A percentile compares a stretch with the other conserved stretches of the same genome.
Conservation (phyloP, 371 early-diverging fungal genomes). For the Capillidium heterosporum region DNA sequence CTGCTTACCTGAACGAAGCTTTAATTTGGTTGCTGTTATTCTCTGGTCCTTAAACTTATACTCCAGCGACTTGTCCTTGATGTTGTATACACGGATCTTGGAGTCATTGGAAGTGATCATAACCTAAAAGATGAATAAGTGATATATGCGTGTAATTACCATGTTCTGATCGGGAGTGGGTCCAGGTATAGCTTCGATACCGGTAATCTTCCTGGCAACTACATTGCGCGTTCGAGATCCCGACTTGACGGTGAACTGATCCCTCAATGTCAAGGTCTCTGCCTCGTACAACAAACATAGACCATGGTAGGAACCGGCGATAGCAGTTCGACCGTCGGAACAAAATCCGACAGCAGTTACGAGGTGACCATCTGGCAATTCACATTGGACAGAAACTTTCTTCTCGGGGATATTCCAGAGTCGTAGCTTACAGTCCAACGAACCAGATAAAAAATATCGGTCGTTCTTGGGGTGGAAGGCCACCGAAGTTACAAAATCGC, state of each 20-base stretch:
- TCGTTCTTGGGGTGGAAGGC: slow-evolving; percentile 76
- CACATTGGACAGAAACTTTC: slow-evolving; percentile 53
- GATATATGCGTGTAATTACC: too few species aligned
- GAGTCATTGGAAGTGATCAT: slow-evolving; percentile 71
- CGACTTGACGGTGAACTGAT: slow-evolving; percentile 49
- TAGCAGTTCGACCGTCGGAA: slow-evolving; percentile 37
- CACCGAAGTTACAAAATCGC: slow-evolving; percentile 57
- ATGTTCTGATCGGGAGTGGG: slow-evolving; percentile 21
- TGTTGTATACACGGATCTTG: slow-evolving; percentile 48
- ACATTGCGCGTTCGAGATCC: slow-evolving; percentile 22
- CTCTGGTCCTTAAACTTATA: slow-evolving; percentile 57
- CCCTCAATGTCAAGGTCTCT: slow-evolving; percentile 54
- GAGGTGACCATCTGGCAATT: slow-evolving; percentile 34
- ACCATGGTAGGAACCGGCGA: slow-evolving; percentile 65
- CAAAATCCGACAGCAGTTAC: slow-evolving; percentile 68
- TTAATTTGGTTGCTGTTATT: slow-evolving; percentile 42
- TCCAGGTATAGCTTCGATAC: slow-evolving; percentile 37
- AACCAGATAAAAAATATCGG: slow-evolving; percentile 58
- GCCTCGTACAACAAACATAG: slow-evolving; percentile 59
- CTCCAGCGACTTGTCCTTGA: slow-evolving; percentile 47
- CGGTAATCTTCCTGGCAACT: slow-evolving; percentile 52
- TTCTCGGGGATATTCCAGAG: slow-evolving; percentile 71
- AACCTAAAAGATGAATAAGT: slow-evolving; percentile 7
- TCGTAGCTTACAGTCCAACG: slow-evolving; percentile 58
- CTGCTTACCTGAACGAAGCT: slow-evolving; percentile 41